A percentile compares a stretch with the other conserved stretches of the same genome.
Conservation (phyloP, 1,284 basidiomycete species). For the Xerocomus minutiporus region DNA sequence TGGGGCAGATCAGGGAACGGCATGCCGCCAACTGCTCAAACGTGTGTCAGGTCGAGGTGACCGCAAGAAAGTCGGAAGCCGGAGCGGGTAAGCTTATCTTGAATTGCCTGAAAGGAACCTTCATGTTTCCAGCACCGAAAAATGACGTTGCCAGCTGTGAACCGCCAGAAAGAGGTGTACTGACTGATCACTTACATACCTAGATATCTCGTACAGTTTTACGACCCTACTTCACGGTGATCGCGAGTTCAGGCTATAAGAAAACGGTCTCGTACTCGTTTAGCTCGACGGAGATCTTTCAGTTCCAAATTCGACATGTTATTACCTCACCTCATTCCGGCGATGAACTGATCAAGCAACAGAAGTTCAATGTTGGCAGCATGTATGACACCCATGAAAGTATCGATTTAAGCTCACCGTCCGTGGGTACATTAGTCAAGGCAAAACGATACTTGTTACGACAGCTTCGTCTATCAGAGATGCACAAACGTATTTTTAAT, state of each 20-base stretch:
- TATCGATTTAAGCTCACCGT: background rate
- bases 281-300: background rate
- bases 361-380: background rate
- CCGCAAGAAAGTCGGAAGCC: background rate
- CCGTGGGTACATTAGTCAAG: background rate
- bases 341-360: background rate
- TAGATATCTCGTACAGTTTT: background rate
- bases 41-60: background rate
- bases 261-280: background rate
- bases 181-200: background rate
- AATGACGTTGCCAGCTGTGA: background rate
- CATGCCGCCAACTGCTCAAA: background rate
- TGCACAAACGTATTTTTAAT: constrained; percentile 15
- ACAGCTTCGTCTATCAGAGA: background rate
- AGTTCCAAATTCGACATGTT: background rate
- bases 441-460: background rate
- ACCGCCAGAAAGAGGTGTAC: background rate
- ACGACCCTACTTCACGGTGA: background rate
- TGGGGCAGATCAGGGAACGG: constrained; percentile 20
- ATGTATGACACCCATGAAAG: background rate
- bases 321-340: background rate
- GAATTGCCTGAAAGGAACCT: background rate
- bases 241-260: background rate
- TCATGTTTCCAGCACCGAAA: background rate
- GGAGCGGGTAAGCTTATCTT: background rate